These are phyloP conservation scores for Lyophyllum shimeji DNA, from an alignment of 768 basidiomycete genomes.

Conservation along the genomic window DNA sequence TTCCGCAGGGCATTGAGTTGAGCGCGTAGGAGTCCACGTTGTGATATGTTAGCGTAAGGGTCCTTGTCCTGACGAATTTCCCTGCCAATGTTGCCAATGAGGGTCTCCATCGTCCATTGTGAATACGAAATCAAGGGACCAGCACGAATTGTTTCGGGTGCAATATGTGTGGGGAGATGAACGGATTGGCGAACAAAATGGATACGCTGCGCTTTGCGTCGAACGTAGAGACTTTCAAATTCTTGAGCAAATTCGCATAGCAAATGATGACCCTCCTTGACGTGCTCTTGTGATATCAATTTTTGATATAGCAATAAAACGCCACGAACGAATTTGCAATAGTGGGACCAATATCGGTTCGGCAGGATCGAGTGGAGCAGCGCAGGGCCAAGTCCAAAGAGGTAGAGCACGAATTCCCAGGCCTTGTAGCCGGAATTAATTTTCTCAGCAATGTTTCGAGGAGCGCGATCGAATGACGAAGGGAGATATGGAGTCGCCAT, in stretches of 20 bases:
- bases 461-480: conserved; percentile 26
- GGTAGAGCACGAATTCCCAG: conserved; percentile 25
- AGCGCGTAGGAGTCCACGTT: conserved; percentile 16
- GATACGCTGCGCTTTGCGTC: neutral
- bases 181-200: conserved; percentile 11
- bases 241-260: conserved; percentile 1
- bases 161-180: conserved; percentile 8
- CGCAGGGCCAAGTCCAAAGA: conserved; percentile 26
- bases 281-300: conserved; percentile 6
- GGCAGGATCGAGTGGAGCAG: conserved; percentile 27
- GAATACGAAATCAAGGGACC: neutral
- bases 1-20: conserved; percentile 19
- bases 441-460: conserved; percentile 30
- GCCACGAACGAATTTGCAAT: conserved; percentile 26
- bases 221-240: conserved; percentile 8
- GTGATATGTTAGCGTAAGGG: conserved; percentile 11
- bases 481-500: conserved; percentile 8
- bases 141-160: neutral
- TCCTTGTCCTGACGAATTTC: conserved; percentile 13
- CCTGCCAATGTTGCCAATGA: conserved; percentile 12
- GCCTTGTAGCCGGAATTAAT: conserved; percentile 31
- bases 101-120: conserved; percentile 15
- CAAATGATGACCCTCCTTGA: neutral
- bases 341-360: conserved; percentile 22
- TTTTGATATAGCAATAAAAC: conserved; percentile 24